Evolutionary conservation across 441 rosid genomes (phyloP), one percentile per base, ranked within the genome.

Genomic region (Aquilaria agallochum): DNA sequence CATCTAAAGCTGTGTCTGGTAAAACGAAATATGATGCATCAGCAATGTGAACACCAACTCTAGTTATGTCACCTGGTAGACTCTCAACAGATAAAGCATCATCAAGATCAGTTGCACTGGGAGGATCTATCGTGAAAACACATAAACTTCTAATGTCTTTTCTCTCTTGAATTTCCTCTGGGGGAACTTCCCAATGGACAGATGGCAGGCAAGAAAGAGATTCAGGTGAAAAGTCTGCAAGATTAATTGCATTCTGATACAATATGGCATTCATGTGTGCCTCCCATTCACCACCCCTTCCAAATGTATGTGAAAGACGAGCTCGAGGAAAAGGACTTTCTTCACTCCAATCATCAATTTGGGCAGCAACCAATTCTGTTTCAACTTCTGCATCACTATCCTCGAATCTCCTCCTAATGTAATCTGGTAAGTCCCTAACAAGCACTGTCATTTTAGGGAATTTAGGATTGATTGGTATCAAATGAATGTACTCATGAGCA

Each of bases 41-140:
- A 9, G 94, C 84, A 72, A 94, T 80, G 81, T 94, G 99, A 53
- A 94, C 96, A 58, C 99, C 97, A n/a, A 91, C 87, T 78, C 96
- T 89, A 31, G 67, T 74, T 62, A 71, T 68, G 59, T 81, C 95
- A 66, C 65, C 64, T 31, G 90, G 63, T 66, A 89, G 65, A 72
- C 74, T 73, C 76, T 94, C 89, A 66, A 89, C 74, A 31, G 97
- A 94, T 31, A 91, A 75, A 65, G 99, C 99, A 83, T 94, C 99
- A 62, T 94, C 99, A 53, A 94, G 95, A 48, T 89, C 99, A 52
- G 83, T 68, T 36, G 97, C 96, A 30, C 80, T 82, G 11, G 87
- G 69, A 59, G 97, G 89, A 56, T 94, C 99, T 50, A 94, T 79
- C 2, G 96, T 87, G 60, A 89, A 82, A 50, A 85, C 69, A 83